Evolutionary conservation across 768 basidiomycete species (phyloP).

Genomic region (Tylopilus felleus): DNA sequence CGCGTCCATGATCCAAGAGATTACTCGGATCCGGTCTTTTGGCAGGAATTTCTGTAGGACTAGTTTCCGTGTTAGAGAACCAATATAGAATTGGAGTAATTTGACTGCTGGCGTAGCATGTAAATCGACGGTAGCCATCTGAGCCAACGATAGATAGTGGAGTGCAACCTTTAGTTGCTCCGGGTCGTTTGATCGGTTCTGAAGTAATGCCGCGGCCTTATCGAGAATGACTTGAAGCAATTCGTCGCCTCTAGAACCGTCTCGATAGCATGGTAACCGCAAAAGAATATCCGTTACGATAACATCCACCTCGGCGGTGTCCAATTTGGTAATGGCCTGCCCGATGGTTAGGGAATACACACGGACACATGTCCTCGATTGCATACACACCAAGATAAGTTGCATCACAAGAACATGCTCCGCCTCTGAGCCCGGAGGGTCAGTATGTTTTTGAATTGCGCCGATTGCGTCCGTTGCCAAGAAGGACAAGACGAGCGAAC

Average conservation of each 20-base stretch:
- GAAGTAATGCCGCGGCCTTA: slow-evolving; percentile 34
- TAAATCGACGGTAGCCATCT: slow-evolving; percentile 41
- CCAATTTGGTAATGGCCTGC: slow-evolving; percentile 51
- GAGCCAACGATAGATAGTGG: slow-evolving; percentile 46
- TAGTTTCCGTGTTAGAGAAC: slow-evolving; percentile 41
- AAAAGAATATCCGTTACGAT: slow-evolving; percentile 55
- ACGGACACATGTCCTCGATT: neutral
- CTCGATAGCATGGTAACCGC: slow-evolving; percentile 43
- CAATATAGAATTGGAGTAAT: slow-evolving; percentile 53
- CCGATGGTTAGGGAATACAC: slow-evolving; percentile 3
- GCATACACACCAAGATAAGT: slow-evolving; percentile 44
- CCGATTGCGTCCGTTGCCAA: slow-evolving; percentile 49
- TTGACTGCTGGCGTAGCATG: slow-evolving; percentile 40
- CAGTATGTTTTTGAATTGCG: slow-evolving; percentile 43
- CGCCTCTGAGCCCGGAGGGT: slow-evolving; percentile 39
- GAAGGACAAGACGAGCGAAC: slow-evolving; percentile 59
- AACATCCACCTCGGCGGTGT: slow-evolving; percentile 38
- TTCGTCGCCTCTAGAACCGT: slow-evolving; percentile 34
- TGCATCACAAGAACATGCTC: slow-evolving; percentile 48
- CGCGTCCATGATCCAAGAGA: slow-evolving; percentile 44
- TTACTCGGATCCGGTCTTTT: slow-evolving; percentile 43
- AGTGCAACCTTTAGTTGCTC: slow-evolving; percentile 36
- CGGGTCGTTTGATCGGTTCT: slow-evolving; percentile 28
- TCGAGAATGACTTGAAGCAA: slow-evolving; percentile 41
- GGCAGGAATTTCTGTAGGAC: slow-evolving; percentile 44